These are phyloP conservation scores for Aspergillus quadrilineatus DNA, from an alignment of 2,329 filamentous ascomycete genomes.

Conservation along the genomic window DNA sequence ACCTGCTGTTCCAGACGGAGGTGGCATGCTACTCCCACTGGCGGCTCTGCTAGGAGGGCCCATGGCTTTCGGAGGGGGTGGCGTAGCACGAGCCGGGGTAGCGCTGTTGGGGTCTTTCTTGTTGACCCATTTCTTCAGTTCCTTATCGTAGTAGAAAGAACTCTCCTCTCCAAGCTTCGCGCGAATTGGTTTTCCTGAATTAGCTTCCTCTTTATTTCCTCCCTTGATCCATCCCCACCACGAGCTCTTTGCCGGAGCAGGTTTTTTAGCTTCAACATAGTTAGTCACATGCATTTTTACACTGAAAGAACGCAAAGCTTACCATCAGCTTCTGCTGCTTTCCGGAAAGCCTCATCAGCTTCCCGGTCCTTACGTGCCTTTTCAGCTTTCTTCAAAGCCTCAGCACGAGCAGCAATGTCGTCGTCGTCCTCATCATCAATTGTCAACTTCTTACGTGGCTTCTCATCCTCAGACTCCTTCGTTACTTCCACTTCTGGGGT, in stretches of 20 bases:
- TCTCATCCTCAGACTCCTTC: constrained; percentile 55
- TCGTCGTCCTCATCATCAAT: constrained; percentile 79
- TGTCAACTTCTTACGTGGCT: constrained; percentile 71
- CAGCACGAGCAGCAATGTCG: constrained; percentile 57
- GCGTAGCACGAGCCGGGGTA: constrained; percentile 61
- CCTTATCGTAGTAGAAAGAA: constrained; percentile 89
- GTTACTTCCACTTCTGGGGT: constrained; percentile 45
- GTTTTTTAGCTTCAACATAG: constrained; percentile 41
- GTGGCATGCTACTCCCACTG: constrained; percentile 56
- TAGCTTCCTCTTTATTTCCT: constrained; percentile 54
- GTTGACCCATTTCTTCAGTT: constrained; percentile 98
- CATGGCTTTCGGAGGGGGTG: constrained; percentile 71
- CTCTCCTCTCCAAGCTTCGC: constrained; percentile 94
- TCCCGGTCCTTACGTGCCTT: constrained; percentile 70
- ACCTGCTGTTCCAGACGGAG: constrained; percentile 28
- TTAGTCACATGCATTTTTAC: constrained; percentile 45
- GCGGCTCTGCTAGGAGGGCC: constrained; percentile 52
- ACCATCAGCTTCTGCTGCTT: constrained; percentile 71
- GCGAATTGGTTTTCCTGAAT: constrained; percentile 62
- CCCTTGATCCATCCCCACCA: constrained; percentile 86
- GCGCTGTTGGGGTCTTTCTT: constrained; percentile 76
- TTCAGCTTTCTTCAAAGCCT: constrained; percentile 57
- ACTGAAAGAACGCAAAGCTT: constrained; percentile 24
- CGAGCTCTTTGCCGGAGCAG: constrained; percentile 39
- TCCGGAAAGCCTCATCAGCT: constrained; percentile 81